phyloP scores from a whole-genome alignment of 495 filamentous ascomycete species.

The Lindgomyces ingoldianus region DNA sequence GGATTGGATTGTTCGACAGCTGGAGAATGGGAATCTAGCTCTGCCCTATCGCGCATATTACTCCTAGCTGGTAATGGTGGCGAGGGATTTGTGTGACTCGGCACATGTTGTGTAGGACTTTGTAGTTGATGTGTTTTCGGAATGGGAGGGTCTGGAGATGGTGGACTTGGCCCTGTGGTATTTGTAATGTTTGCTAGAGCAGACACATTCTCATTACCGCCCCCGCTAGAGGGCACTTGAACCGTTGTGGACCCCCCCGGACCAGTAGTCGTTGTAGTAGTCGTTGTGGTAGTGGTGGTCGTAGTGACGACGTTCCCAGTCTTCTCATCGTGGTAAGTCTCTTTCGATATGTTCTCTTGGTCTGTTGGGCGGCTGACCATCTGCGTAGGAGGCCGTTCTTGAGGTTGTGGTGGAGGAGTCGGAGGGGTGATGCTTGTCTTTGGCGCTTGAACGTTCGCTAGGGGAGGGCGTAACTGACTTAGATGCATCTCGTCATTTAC shows the following conservation, averaged over 20 bases:
- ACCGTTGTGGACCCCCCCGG: conserved; percentile 32
- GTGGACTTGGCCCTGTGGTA: conserved; percentile 31
- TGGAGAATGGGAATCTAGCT: conserved; percentile 28
- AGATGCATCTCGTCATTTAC: conserved; percentile 6
- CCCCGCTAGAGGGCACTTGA: conserved; percentile 11
- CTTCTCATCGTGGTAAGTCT: conserved; percentile 22
- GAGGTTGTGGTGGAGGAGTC: conserved; percentile 16
- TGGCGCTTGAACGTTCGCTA: conserved; percentile 8
- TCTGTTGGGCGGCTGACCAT: background rate
- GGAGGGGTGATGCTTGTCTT: conserved; percentile 28
- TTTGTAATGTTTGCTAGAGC: conserved; percentile 25
- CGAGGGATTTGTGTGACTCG: conserved; percentile 3
- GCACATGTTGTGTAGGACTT: background rate
- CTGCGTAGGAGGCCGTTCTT: conserved; percentile 5
- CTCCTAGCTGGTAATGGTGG: conserved; percentile 31
- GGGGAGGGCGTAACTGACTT: conserved; percentile 7
- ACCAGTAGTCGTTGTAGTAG: conserved; percentile 34
- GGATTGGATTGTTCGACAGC: conserved; percentile 21
- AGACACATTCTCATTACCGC: background rate
- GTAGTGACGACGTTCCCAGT: conserved; percentile 33
- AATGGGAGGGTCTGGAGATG: conserved; percentile 9
- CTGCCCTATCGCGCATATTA: conserved; percentile 30
- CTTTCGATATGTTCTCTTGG: conserved; percentile 16
- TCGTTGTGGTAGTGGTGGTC: conserved; percentile 34
- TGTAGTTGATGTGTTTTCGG: background rate